Evolutionary conservation across 495 filamentous ascomycete genomes (phyloP).

Genomic region (Acidomyces sp.): DNA sequence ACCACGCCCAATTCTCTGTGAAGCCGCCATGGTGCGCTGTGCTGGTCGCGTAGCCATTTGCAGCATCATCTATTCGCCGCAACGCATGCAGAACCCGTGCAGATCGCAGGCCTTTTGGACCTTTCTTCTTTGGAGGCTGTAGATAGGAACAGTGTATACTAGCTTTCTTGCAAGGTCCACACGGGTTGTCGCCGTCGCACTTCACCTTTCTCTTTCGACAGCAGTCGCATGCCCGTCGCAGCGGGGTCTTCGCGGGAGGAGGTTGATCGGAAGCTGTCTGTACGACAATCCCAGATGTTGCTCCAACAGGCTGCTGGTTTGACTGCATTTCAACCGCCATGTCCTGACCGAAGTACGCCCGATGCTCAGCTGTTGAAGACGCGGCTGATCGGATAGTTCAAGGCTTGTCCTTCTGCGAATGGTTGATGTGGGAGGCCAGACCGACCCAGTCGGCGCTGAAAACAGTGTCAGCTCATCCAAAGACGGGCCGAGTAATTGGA

Average conservation of each 20-base stretch:
- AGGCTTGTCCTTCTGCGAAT: not conserved
- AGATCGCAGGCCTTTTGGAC: constrained; percentile 21
- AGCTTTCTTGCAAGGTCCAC: constrained; percentile 21
- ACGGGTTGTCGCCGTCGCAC: constrained; percentile 20
- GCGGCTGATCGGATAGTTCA: no score
- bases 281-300: not conserved
- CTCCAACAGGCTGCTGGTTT: no score
- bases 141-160: constrained; percentile 22
- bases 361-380: not conserved
- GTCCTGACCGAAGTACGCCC: not conserved
- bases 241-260: not conserved
- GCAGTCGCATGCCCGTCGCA: constrained; percentile 23
- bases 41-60: not conserved
- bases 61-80: constrained; percentile 18
- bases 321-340: constrained; percentile 1
- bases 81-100: constrained; percentile 20
- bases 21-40: constrained; percentile 13
- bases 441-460: not conserved
- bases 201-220: constrained; percentile 22
- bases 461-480: not conserved
- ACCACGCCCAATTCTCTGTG: constrained; percentile 18
- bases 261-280: not conserved
- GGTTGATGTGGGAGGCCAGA: not conserved
- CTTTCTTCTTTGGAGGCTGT: constrained; percentile 24
- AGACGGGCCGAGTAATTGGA: no score